Percentiles rank a stretch among this genome's conserved stretches.
phyloP scores from a whole-genome alignment of 768 basidiomycete species.

The Phanerodontia chrysosporium region DNA sequence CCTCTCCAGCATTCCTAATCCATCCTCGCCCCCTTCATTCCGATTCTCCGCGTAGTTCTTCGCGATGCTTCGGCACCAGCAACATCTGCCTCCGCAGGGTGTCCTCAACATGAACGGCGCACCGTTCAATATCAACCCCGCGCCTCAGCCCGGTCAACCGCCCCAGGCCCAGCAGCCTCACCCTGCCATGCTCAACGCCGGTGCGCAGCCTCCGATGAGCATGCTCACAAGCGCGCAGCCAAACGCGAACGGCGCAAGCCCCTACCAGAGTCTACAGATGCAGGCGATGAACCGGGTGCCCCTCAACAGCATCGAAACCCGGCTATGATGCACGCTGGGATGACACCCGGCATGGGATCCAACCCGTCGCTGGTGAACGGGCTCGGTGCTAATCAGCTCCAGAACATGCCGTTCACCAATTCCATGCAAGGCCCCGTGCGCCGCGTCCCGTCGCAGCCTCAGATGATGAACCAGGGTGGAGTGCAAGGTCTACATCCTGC shows the following conservation, averaged over 20 bases:
- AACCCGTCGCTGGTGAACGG: conserved; percentile 33
- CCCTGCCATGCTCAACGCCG: conserved; percentile 31
- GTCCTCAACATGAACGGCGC: conserved; percentile 30
- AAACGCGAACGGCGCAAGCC: conserved; percentile 12
- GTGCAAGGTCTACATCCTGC: conserved; percentile 32
- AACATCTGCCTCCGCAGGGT: conserved; percentile 15
- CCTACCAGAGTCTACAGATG: conserved; percentile 24
- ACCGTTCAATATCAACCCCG: conserved; percentile 35
- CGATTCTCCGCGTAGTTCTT: background rate
- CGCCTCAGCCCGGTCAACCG: conserved; percentile 36
- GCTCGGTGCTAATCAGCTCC: conserved; percentile 33
- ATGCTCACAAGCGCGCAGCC: conserved; percentile 26
- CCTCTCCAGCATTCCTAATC: background rate
- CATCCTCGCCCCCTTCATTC: background rate
- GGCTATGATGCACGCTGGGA: conserved; percentile 30
- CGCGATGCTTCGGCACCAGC: background rate
- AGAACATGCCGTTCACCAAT: conserved; percentile 37
- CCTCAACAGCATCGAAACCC: conserved; percentile 19
- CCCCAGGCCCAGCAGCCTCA: conserved; percentile 25
- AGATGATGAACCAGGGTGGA: conserved; percentile 33
- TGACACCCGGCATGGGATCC: conserved; percentile 25
- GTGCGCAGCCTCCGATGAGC: conserved; percentile 24
- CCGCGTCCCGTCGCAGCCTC: conserved; percentile 56
- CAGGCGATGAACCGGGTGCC: conserved; percentile 13
- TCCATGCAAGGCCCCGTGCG: conserved; percentile 42